Percentiles rank a stretch among this genome's conserved stretches.
Conservation (phyloP, 2,329 filamentous ascomycete genomes). For the Pyrenophora teres region DNA sequence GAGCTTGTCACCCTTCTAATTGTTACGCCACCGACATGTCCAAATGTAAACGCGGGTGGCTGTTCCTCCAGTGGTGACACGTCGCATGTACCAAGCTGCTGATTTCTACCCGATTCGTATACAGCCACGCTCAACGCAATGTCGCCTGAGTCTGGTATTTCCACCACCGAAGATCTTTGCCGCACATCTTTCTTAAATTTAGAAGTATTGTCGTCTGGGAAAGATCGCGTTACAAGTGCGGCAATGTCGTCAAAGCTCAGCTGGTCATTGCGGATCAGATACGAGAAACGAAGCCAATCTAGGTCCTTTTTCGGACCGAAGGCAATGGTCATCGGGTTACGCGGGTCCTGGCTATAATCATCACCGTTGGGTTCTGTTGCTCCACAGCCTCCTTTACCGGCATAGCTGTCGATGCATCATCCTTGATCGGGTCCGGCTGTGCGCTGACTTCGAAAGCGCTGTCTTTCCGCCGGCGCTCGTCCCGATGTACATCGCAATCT, state of each 20-base stretch:
- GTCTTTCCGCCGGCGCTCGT: not conserved
- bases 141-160: not conserved
- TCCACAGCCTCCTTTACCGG: not conserved
- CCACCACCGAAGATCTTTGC: not conserved
- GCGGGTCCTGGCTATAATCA: not conserved
- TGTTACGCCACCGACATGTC: not conserved
- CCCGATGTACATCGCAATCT: not conserved
- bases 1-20: too few relatives aligned
- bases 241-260: conserved; percentile 7
- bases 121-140: too few relatives aligned
- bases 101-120: too few relatives aligned
- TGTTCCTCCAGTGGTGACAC: too few relatives aligned
- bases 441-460: not conserved
- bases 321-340: not conserved
- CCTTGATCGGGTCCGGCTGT: not conserved
- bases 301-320: not conserved
- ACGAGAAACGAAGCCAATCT: conserved; percentile 5
- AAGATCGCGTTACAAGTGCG: not conserved
- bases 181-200: not conserved
- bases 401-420: not conserved
- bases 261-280: conserved; percentile 2
- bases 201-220: not conserved
- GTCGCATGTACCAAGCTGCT: too few relatives aligned
- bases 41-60: not conserved
- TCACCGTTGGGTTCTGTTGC: not conserved